Conservation (phyloP, 371 early-diverging fungal genomes). For the Blakeslea trispora region DNA sequence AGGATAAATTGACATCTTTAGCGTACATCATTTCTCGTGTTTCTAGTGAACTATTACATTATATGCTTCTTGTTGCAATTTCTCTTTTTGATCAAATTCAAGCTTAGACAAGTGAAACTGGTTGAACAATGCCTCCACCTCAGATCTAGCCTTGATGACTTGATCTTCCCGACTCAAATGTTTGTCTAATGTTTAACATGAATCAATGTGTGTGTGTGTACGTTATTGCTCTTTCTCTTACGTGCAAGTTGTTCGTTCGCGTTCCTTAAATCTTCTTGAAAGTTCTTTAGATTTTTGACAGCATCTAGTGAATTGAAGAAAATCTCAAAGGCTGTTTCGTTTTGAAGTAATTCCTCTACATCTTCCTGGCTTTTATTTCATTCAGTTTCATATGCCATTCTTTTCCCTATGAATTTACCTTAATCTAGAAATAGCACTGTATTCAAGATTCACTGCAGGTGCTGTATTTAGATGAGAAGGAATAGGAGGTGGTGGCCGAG, state of each 20-base stretch:
- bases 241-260: conserved; percentile 62
- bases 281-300: conserved; percentile 52
- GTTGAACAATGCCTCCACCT: conserved; percentile 42
- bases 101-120: conserved; percentile 36
- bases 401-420: conserved; percentile 13
- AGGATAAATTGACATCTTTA: too few relatives aligned
- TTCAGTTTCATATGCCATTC: not conserved
- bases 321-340: conserved; percentile 57
- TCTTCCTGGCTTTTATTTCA: conserved; percentile 38
- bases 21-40: too few relatives aligned
- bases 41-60: too few relatives aligned
- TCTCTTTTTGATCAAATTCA: conserved; percentile 53
- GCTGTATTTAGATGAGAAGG: conserved; percentile 21
- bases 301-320: conserved; percentile 57
- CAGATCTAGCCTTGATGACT: conserved; percentile 39
- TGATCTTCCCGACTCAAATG: conserved; percentile 52
- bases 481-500: conserved; percentile 50
- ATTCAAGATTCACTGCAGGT: conserved; percentile 18
- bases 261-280: conserved; percentile 55
- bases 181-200: conserved; percentile 38
- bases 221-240: conserved; percentile 38
- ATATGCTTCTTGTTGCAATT: conserved; percentile 58
- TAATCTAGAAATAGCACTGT: conserved; percentile 18
- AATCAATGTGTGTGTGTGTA: not conserved
- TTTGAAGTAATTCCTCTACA: conserved; percentile 52